Evolutionary conservation across 2,329 filamentous ascomycete genomes (phyloP).

Genomic region (Claviceps cyperi): DNA sequence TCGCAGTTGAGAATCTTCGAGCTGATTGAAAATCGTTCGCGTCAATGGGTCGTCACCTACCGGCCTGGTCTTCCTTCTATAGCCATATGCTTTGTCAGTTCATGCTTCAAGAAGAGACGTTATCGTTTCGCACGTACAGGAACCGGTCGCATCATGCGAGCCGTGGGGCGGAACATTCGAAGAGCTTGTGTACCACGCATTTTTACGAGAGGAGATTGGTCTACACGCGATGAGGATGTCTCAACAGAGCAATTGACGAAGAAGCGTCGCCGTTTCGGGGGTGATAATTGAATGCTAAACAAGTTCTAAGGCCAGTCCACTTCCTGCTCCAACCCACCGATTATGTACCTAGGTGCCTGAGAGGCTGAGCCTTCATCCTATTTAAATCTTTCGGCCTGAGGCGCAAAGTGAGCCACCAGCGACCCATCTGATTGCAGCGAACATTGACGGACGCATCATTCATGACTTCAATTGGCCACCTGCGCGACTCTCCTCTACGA

Average conservation of each 20-base stretch:
- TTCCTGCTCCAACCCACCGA: constrained; percentile 9
- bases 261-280: constrained; percentile 15
- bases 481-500: constrained; percentile 1
- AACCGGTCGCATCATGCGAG: constrained; percentile 53
- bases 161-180: constrained; percentile 52
- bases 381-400: constrained; percentile 19
- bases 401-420: constrained; percentile 20
- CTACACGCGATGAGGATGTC: constrained; percentile 11
- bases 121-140: constrained; percentile 40
- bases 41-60: constrained; percentile 32
- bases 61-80: constrained; percentile 53
- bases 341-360: constrained; percentile 21
- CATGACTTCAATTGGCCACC: constrained; percentile 12
- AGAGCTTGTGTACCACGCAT: constrained; percentile 55
- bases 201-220: constrained; percentile 17
- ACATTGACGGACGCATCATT: constrained; percentile 20
- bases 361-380: constrained; percentile 22
- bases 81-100: constrained; percentile 14
- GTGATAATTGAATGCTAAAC: constrained; percentile 18
- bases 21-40: not conserved
- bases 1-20: not conserved
- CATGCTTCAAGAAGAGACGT: constrained; percentile 5
- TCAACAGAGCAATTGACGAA: constrained; percentile 17
- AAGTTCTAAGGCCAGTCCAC: constrained; percentile 20
- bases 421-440: constrained; percentile 26